Evolutionary conservation across 2,329 filamentous ascomycete genomes (phyloP).

Genomic region (Pyricularia grisea): DNA sequence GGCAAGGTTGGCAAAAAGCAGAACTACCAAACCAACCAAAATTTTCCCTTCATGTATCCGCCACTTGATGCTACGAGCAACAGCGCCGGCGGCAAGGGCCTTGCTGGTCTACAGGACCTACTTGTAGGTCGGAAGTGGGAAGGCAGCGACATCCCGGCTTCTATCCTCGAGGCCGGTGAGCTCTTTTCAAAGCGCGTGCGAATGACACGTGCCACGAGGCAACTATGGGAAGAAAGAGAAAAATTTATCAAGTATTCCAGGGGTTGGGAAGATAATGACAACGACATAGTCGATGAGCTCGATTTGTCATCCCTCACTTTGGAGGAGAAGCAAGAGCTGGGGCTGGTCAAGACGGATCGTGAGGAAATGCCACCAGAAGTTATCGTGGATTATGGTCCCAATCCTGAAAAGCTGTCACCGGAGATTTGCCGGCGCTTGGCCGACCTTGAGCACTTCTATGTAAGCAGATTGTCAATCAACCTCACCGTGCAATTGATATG

Average conservation of each 20-base stretch:
- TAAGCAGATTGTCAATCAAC: slow-evolving; percentile 38
- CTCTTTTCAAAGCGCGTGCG: slow-evolving; percentile 84
- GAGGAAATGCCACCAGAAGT: slow-evolving; percentile 24
- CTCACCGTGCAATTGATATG: background rate
- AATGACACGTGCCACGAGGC: slow-evolving; percentile 83
- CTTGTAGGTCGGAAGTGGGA: slow-evolving; percentile 83
- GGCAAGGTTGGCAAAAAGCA: slow-evolving; percentile 97
- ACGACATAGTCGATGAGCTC: slow-evolving; percentile 29
- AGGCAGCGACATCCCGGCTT: slow-evolving; percentile 87
- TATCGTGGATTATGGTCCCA: slow-evolving; percentile 41
- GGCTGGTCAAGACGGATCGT: slow-evolving; percentile 28
- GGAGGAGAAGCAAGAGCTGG: slow-evolving; percentile 36
- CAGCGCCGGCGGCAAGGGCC: slow-evolving; percentile 80
- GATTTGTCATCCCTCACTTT: slow-evolving; percentile 24
- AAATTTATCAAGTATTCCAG: slow-evolving; percentile 85
- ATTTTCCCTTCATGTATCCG: slow-evolving; percentile 96
- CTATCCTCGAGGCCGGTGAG: slow-evolving; percentile 89
- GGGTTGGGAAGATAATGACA: slow-evolving; percentile 61
- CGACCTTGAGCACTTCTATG: slow-evolving; percentile 77
- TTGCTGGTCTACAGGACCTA: slow-evolving; percentile 67
- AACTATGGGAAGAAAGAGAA: slow-evolving; percentile 91
- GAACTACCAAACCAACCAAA: slow-evolving; percentile 98
- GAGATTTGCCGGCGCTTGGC: slow-evolving; percentile 55
- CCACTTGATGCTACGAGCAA: slow-evolving; percentile 85
- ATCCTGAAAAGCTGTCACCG: slow-evolving; percentile 34